Evolutionary conservation across 2,329 filamentous ascomycete species (phyloP), one percentile per base, ranked within the genome.

Genomic region (Hymenoscyphus fructigenus): DNA sequence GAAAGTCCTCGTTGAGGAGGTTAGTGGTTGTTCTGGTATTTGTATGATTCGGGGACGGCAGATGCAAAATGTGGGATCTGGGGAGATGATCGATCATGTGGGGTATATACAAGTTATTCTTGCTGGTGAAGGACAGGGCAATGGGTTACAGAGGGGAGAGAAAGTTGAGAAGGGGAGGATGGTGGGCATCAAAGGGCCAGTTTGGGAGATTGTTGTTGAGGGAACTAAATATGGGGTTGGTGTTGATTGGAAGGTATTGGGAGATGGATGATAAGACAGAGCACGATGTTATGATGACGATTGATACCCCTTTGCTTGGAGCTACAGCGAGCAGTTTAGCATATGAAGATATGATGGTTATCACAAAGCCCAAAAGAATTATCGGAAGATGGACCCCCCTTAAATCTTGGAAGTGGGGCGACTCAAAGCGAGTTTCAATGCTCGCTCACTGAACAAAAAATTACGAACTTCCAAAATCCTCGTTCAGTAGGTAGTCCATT

Each of bases 201-300:
- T 74, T n/a, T 76, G 75, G 75, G 73, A 76, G 60, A 68, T 75
- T 20, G 55, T 68, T 15, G 41, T 75, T 50, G 73, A 74, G 5
- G 74, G 70, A 2, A 67, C 66, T 57, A 74, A 70, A 67, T 76
- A 75, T 74, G 71, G 73, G n/a, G 72, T 76, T 68, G 75, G 73
- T 59, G 73, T 75, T 64, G 70, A 75, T 36, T 76, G 75, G 75
- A 74, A 74, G 64, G 71, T 75, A 55, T 67, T 76, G 34, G n/a
- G 36, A 12, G 59, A 56, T 44, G 36, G 38, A 29, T 50, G 20
- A 50, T n/a, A 2, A 28, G 17, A 47, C 20, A 15, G 23, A 26
- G 36, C 23, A 59, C 9, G 29, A 28, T 7, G 9, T 26, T 17
- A 23, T 14, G 57, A 38, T 59, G n/a, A 26, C 23, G 57, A 28